phyloP scores from a whole-genome alignment of 108 stramenopile species.

The Nitzschia palea region DNA sequence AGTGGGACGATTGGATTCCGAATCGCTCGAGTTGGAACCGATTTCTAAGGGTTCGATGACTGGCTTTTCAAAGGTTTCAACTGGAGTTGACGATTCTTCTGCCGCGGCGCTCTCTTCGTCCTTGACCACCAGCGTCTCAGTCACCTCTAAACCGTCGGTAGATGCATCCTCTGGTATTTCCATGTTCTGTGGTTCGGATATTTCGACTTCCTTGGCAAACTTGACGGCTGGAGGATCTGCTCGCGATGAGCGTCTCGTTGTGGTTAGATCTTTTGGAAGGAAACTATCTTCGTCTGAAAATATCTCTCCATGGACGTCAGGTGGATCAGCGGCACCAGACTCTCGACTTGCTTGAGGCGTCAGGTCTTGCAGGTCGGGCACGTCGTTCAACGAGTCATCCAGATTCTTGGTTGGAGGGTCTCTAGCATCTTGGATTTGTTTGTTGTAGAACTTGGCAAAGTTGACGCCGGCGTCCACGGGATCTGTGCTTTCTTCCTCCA shows the following conservation, averaged over 20 bases:
- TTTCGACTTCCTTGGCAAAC: background rate
- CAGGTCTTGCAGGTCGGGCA: background rate
- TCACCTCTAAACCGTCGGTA: too few species aligned
- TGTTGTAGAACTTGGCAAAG: background rate
- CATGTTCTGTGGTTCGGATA: too few species aligned
- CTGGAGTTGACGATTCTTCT: background rate
- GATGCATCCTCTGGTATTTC: too few species aligned
- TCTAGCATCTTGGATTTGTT: background rate
- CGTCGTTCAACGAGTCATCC: background rate
- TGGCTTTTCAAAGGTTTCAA: background rate
- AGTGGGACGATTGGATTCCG: conserved; percentile 9
- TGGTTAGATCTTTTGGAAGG: background rate
- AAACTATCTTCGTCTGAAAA: too few species aligned
- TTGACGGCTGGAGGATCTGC: background rate
- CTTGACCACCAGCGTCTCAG: too few species aligned
- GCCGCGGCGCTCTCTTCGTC: background rate
- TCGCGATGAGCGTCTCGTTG: background rate
- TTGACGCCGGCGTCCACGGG: background rate
- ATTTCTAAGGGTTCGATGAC: background rate
- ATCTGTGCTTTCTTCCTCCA: conserved; percentile 21
- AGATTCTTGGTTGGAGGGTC: background rate
- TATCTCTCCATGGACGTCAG: too few species aligned
- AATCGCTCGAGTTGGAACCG: background rate
- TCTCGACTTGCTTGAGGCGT: background rate
- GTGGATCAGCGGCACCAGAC: background rate